phyloP scores from a whole-genome alignment of 192 early-diverging fungal species.

The Geranomyces michiganensis region DNA sequence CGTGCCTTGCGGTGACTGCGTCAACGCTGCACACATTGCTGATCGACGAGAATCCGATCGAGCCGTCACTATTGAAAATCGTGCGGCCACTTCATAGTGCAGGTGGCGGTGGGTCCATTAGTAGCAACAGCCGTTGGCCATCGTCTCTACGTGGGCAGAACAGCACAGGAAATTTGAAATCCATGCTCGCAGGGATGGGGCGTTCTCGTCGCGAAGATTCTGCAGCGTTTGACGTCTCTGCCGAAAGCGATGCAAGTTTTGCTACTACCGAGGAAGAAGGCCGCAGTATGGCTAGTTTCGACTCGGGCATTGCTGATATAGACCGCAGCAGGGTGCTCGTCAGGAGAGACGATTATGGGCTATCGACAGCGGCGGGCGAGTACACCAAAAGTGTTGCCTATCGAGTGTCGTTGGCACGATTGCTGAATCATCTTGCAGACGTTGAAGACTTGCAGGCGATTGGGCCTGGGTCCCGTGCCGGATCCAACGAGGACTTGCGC shows the following conservation, averaged over 20 bases:
- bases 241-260: background rate
- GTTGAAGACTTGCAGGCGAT: slow-evolving; percentile 55
- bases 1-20: background rate
- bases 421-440: slow-evolving; percentile 61
- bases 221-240: background rate
- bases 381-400: background rate
- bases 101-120: too few relatives aligned
- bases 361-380: too few relatives aligned
- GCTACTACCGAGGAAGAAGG: background rate
- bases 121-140: background rate
- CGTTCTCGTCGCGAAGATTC: background rate
- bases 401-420: slow-evolving; percentile 28
- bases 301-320: slow-evolving; percentile 8
- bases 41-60: slow-evolving; percentile 18
- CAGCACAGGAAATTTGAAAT: slow-evolving; percentile 7
- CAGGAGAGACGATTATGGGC: background rate
- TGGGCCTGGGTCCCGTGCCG: slow-evolving; percentile 30
- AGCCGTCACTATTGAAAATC: slow-evolving; percentile 6
- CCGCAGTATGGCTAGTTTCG: slow-evolving; percentile 8
- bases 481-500: too few relatives aligned
- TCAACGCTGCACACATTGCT: background rate
- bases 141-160: background rate
- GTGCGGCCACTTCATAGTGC: background rate
- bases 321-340: background rate
- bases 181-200: slow-evolving; percentile 2